A percentile compares a stretch with the other conserved stretches of the same genome.
phyloP scores from a whole-genome alignment of 495 filamentous ascomycete genomes.

The Stereocaulon alpinum region DNA sequence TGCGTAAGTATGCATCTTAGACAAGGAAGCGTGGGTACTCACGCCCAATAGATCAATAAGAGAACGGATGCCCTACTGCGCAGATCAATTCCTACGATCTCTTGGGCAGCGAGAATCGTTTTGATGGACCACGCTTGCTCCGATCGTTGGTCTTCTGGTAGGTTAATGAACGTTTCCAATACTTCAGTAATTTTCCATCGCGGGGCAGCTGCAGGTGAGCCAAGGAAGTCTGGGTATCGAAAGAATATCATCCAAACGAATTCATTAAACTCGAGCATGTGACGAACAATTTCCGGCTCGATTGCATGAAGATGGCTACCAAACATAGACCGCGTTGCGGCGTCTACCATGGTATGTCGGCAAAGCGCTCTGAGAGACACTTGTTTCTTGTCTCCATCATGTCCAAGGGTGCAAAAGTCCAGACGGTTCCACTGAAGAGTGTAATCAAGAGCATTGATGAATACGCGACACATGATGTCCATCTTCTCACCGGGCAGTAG shows the following conservation, averaged over 20 bases:
- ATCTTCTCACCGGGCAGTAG: slow-evolving; percentile 18
- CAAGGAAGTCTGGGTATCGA: slow-evolving; percentile 14
- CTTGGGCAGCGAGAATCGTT: slow-evolving; percentile 11
- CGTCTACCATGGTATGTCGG: slow-evolving; percentile 20
- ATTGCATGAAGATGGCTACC: slow-evolving; percentile 19
- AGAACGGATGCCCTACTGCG: slow-evolving; percentile 20
- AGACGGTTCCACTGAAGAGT: background rate
- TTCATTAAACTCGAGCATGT: slow-evolving; percentile 20
- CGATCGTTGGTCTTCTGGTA: slow-evolving; percentile 14
- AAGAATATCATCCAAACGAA: slow-evolving; percentile 23
- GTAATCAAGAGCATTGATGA: background rate
- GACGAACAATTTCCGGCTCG: slow-evolving; percentile 17
- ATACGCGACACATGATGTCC: slow-evolving; percentile 1
- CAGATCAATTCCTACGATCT: slow-evolving; percentile 10
- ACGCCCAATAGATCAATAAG: slow-evolving; percentile 22
- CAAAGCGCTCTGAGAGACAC: slow-evolving; percentile 18
- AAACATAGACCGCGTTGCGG: slow-evolving; percentile 21
- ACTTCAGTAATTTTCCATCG: slow-evolving; percentile 10
- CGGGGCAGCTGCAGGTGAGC: slow-evolving; percentile 10
- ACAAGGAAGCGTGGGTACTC: slow-evolving; percentile 5
- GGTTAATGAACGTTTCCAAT: slow-evolving; percentile 18
- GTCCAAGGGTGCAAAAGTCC: background rate
- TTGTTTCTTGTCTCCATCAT: background rate
- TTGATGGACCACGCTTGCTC: slow-evolving; percentile 18
- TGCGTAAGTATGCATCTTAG: background rate